These are phyloP conservation scores for Spongospora subterranea DNA, from an alignment of 208 protist species.

Conservation along the genomic window DNA sequence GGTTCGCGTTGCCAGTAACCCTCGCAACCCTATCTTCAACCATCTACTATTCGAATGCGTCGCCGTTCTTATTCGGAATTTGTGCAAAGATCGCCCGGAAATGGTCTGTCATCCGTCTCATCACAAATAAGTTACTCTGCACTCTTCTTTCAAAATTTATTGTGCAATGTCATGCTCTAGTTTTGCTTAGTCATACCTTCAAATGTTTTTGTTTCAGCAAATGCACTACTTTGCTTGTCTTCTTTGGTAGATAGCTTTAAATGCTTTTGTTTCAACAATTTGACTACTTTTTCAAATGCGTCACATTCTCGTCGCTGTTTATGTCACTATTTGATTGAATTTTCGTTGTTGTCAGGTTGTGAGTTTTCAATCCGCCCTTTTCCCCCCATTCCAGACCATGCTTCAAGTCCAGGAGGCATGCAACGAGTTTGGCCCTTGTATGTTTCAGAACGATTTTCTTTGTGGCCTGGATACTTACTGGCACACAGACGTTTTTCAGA, in stretches of 20 bases:
- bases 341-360: background rate
- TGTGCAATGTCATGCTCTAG: no score
- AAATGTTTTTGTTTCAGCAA: no score
- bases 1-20: slow-evolving; percentile 82
- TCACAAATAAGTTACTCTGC: no score
- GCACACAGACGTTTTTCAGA: slow-evolving; percentile 87
- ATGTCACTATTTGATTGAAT: background rate
- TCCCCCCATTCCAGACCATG: slow-evolving; percentile 83
- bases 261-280: no score
- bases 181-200: no score
- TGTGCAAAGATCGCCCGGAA: slow-evolving; percentile 56
- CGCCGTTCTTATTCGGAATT: slow-evolving; percentile 82
- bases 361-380: slow-evolving; percentile 83
- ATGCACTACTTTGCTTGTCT: no score
- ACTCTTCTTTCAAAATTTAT: no score
- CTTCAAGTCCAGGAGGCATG: slow-evolving; percentile 82
- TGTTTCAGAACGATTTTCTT: slow-evolving; percentile 22
- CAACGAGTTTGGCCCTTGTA: slow-evolving; percentile 88
- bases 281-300: no score
- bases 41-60: slow-evolving; percentile 94
- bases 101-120: slow-evolving; percentile 26
- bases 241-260: no score
- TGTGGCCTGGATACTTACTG: background rate
- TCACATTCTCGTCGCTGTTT: no score
- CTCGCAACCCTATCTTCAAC: slow-evolving; percentile 91